Evolutionary conservation across 768 basidiomycete species (phyloP).

Genomic region (Leccinum sublutescens): DNA sequence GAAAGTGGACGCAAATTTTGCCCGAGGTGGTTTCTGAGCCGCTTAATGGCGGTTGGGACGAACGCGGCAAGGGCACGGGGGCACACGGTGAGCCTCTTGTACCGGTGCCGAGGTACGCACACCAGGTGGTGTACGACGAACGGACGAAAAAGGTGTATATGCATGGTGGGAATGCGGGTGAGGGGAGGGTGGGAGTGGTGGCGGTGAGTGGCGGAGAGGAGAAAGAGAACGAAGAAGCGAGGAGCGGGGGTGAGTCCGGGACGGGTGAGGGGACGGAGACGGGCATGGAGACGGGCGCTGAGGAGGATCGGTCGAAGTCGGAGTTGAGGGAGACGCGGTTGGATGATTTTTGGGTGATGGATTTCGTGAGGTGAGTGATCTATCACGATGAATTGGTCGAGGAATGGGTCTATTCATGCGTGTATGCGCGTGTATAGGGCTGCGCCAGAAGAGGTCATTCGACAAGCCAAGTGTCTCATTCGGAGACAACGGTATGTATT

Average conservation of each 20-base stretch:
- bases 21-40: constrained; percentile 30
- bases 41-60: neutral
- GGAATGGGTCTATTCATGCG: neutral
- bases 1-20: constrained; percentile 62
- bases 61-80: neutral
- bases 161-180: constrained; percentile 77
- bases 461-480: constrained; percentile 60
- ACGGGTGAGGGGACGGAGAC: constrained; percentile 16
- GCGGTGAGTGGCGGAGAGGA: constrained; percentile 20
- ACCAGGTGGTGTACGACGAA: constrained; percentile 69
- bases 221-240: constrained; percentile 22
- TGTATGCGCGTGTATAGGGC: constrained; percentile 40
- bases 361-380: constrained; percentile 52
- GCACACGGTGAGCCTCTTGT: constrained; percentile 25
- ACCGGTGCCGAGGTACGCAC: constrained; percentile 69
- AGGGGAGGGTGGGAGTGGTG: constrained; percentile 19
- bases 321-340: constrained; percentile 45
- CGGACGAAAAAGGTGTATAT: constrained; percentile 55
- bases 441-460: constrained; percentile 59
- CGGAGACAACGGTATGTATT: constrained; percentile 66
- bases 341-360: constrained; percentile 81
- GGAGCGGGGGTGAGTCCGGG: neutral
- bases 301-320: constrained; percentile 7
- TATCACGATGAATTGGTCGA: neutral
- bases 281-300: neutral